phyloP scores from a whole-genome alignment of 129 eudicot genomes.

The Flaveria robusta region DNA sequence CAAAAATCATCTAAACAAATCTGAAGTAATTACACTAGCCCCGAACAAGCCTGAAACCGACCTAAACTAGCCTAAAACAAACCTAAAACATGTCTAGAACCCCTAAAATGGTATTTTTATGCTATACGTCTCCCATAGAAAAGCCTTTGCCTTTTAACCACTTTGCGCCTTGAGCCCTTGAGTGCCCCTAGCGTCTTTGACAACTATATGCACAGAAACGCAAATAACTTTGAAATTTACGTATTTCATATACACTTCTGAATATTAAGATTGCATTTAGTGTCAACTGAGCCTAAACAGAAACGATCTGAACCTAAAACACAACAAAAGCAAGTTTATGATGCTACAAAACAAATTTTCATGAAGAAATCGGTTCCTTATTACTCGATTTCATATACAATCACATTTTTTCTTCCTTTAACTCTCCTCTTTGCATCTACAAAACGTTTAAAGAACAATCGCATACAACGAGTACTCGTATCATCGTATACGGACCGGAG shows the following conservation, averaged over 20 bases:
- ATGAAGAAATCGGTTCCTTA: background rate
- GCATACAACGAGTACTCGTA: background rate
- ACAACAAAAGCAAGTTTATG: background rate
- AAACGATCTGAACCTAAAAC: background rate
- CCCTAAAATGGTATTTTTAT: no score
- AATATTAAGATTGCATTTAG: background rate
- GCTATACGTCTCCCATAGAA: no score
- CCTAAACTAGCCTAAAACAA: no score
- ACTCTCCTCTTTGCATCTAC: background rate
- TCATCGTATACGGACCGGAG: no score
- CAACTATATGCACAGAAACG: background rate
- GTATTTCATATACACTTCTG: background rate
- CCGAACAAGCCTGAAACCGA: no score
- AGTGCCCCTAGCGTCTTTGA: no score
- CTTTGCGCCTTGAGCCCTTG: no score
- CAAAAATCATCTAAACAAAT: no score
- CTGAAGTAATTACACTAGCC: no score
- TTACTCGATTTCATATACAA: background rate
- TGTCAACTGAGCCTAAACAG: background rate
- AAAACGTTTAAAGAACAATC: background rate
- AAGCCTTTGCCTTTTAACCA: no score
- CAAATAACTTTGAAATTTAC: background rate
- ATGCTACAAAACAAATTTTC: background rate
- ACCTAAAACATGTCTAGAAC: no score
- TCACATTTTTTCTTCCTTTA: background rate